Conservation (phyloP, 75 land plant species). For the Ceratopteris richardii region DNA sequence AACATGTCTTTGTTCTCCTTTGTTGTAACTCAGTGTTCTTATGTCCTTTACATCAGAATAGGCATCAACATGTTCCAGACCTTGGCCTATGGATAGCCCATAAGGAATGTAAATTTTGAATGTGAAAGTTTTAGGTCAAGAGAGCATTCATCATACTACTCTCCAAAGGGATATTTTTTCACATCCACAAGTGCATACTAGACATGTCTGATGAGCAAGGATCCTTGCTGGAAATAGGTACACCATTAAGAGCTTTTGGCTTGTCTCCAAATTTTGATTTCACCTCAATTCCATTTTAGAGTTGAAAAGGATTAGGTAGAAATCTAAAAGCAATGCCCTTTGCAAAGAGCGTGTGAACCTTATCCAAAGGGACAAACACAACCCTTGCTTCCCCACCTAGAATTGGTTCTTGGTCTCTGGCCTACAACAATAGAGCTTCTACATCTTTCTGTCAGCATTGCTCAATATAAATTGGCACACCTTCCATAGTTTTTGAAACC, state of each 20-base stretch:
- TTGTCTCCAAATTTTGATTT: slow-evolving; percentile 53
- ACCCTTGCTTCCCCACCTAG: slow-evolving; percentile 59
- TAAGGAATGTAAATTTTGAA: too few species aligned
- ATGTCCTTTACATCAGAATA: too few species aligned
- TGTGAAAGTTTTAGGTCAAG: too few species aligned
- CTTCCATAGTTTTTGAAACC: slow-evolving; percentile 65
- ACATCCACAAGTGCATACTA: too few species aligned
- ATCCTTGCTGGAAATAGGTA: slow-evolving; percentile 94
- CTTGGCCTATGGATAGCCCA: too few species aligned
- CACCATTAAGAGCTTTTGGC: slow-evolving; percentile 78
- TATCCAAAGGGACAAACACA: slow-evolving; percentile 77
- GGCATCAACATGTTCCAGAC: too few species aligned
- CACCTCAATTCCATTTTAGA: slow-evolving; percentile 69
- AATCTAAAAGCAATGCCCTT: slow-evolving; percentile 80
- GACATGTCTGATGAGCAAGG: too few species aligned
- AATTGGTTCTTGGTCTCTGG: slow-evolving; percentile 54
- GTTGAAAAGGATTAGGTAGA: slow-evolving; percentile 60
- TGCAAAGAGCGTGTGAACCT: slow-evolving; percentile 70
- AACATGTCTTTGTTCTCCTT: too few species aligned
- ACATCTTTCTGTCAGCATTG: slow-evolving; percentile 76
- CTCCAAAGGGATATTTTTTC: too few species aligned
- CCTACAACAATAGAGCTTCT: slow-evolving; percentile 85
- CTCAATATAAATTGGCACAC: slow-evolving; percentile 80
- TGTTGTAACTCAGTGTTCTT: too few species aligned
- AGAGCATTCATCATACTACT: too few species aligned